Conservation (phyloP, 352 stramenopile species). For the Globisporangium lucens region DNA sequence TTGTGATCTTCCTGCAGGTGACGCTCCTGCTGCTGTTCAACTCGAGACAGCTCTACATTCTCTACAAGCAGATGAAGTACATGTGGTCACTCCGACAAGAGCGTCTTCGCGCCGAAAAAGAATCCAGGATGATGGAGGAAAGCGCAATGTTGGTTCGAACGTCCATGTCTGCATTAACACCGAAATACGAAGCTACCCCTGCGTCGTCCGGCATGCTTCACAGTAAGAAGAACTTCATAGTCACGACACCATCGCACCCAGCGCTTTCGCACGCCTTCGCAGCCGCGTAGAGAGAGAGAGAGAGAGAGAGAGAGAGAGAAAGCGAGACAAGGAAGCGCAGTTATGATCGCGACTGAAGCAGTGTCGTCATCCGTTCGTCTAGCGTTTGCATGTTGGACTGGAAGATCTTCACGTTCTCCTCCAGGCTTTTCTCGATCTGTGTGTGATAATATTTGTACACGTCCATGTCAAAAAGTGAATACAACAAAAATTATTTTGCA, state of each 20-base stretch:
- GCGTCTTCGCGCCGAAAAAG: constrained; percentile 27
- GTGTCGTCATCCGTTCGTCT: constrained; percentile 62
- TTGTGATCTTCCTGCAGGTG: constrained; percentile 66
- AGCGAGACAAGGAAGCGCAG: constrained; percentile 5
- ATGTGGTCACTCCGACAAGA: constrained; percentile 50
- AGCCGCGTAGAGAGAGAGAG: constrained; percentile 14
- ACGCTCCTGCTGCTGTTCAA: constrained; percentile 71
- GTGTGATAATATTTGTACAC: not conserved
- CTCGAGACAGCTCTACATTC: constrained; percentile 68
- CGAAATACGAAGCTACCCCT: constrained; percentile 30
- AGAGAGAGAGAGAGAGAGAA: constrained; percentile 10
- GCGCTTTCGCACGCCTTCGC: constrained; percentile 15
- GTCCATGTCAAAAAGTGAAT: not conserved
- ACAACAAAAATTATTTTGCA: not conserved
- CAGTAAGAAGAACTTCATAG: constrained; percentile 34
- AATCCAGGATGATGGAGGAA: constrained; percentile 21
- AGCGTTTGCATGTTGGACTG: constrained; percentile 73
- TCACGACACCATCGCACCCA: constrained; percentile 12
- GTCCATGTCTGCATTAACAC: constrained; percentile 35
- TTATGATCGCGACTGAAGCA: constrained; percentile 30
- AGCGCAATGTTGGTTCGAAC: constrained; percentile 30
- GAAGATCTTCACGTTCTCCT: constrained; percentile 74
- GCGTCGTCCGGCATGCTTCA: constrained; percentile 28
- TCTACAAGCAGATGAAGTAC: constrained; percentile 75
- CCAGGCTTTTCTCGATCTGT: constrained; percentile 75